Percentiles rank a stretch among this genome's conserved stretches.
Evolutionary conservation across 257 asterid species (phyloP).

Genomic region (Gentiana straminea): DNA sequence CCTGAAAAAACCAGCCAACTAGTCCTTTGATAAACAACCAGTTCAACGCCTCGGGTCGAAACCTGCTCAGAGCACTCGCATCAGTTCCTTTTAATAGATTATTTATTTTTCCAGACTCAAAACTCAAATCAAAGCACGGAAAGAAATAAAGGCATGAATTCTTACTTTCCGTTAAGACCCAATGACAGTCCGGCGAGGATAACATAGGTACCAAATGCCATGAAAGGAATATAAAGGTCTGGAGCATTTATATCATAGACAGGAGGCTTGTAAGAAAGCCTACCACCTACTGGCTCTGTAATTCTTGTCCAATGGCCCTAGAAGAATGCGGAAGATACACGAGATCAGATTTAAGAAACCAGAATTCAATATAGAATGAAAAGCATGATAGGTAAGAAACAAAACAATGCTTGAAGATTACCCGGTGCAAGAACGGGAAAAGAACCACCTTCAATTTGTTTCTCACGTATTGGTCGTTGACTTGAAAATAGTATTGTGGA

Average conservation of each 20-base stretch:
- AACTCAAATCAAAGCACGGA: too few species aligned
- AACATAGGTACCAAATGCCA: slow-evolving; percentile 36
- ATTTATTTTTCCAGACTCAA: not conserved
- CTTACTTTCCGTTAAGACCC: slow-evolving; percentile 12
- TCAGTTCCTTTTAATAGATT: not conserved
- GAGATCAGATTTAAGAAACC: not conserved
- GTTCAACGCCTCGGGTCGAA: slow-evolving; percentile 20
- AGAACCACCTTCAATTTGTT: slow-evolving; percentile 26
- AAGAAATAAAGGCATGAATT: not conserved
- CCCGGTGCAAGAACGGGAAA: slow-evolving; percentile 24
- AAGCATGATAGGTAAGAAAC: not conserved
- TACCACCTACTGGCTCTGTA: slow-evolving; percentile 22
- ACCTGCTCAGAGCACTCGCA: slow-evolving; percentile 2
- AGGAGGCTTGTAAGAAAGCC: slow-evolving; percentile 25
- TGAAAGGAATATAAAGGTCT: slow-evolving; percentile 27
- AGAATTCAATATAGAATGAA: not conserved
- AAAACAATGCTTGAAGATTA: not conserved
- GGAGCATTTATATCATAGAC: slow-evolving; percentile 28
- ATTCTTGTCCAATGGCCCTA: slow-evolving; percentile 28
- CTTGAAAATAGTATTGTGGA: slow-evolving; percentile 25
- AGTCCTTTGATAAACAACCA: slow-evolving; percentile 14
- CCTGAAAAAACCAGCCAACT: slow-evolving; percentile 20
- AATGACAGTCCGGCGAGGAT: slow-evolving; percentile 28
- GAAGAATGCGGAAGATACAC: too few species aligned
- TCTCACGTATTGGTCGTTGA: slow-evolving; percentile 21